A percentile compares a stretch with the other conserved stretches of the same genome.
phyloP scores from a whole-genome alignment of 768 basidiomycete genomes.

The Clitopilus hobsonii region DNA sequence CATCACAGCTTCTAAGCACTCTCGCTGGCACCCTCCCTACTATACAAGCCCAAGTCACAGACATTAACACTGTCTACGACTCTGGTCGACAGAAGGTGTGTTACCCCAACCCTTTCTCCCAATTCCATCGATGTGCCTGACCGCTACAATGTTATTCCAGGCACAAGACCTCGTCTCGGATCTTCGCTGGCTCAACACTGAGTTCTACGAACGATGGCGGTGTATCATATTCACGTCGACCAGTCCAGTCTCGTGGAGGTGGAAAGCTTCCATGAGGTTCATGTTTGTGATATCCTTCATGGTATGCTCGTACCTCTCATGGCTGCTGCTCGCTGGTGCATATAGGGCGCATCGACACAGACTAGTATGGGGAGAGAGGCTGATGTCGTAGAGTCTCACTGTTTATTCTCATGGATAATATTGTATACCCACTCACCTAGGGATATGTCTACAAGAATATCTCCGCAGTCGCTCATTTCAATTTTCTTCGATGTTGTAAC shows the following conservation, averaged over 20 bases:
- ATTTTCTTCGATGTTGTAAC: neutral
- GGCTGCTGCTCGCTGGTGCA: slow-evolving; percentile 60
- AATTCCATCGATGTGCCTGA: slow-evolving; percentile 1
- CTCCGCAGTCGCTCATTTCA: neutral
- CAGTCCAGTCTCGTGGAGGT: slow-evolving; percentile 68
- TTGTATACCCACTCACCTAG: neutral
- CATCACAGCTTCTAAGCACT: slow-evolving; percentile 50
- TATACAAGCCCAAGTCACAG: slow-evolving; percentile 54
- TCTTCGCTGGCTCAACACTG: slow-evolving; percentile 73
- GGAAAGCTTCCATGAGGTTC: slow-evolving; percentile 60
- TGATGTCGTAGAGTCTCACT: slow-evolving; percentile 49
- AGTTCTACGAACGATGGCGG: slow-evolving; percentile 73
- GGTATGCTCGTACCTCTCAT: slow-evolving; percentile 54
- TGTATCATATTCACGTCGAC: slow-evolving; percentile 67
- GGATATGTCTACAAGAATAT: neutral
- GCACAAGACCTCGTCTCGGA: slow-evolving; percentile 61
- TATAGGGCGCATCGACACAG: slow-evolving; percentile 71
- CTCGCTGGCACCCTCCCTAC: slow-evolving; percentile 57
- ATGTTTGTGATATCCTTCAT: slow-evolving; percentile 56
- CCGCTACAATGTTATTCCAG: slow-evolving; percentile 27
- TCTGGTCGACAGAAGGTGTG: slow-evolving; percentile 64
- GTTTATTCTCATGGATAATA: neutral
- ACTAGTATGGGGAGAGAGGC: slow-evolving; percentile 74
- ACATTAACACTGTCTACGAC: slow-evolving; percentile 65
- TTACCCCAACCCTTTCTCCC: slow-evolving; percentile 5